Base-by-base conservation (phyloP, 2,329 filamentous ascomycete species). In the Hypomyces perniciosus region DNA sequence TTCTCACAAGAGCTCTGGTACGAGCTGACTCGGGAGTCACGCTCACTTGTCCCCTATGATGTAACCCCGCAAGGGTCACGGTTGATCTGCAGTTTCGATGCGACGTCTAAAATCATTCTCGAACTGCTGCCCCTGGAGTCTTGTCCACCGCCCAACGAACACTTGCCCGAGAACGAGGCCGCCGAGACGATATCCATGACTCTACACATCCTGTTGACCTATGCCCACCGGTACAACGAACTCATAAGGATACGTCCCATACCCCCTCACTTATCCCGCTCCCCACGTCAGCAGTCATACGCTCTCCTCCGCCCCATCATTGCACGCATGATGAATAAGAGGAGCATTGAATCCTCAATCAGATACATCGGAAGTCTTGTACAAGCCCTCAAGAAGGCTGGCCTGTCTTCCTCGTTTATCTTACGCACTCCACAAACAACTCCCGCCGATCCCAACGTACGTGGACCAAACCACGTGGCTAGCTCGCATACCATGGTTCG, bases 1-100 rank as follows among this genome's bases (percentile, higher is more conserved):
- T 90, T 88, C 60, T 83, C 88, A 29, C 85, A 91, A 62, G 93
- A 99, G 64, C 72, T 99, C 2, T 96, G 90, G 78, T 84, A 95
- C 59, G 93, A 99, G 68, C 75, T 97, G 53, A 84, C 85, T 47
- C 80, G 89, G 13, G 93, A 99, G 68, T 84, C 87, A 0, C 85
- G 90, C 12, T 77, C 78, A 0, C 73, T 96, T 26, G 77, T 85
- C 3, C 82, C 84, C 8, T 84, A 88, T 54, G 81, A 85, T 8
- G 84, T 96, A 9, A 78, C 77, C 28, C 78, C 84, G 10, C 76
- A 81, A 34, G 81, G 78, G 10, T 72, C 79, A 28, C 69, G 75
- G 3, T 74, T 90, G 39, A 72, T 74, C 8, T 81, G 83, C 59
- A 70, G 75, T 3, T 65, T 81, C 1, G 73, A 76, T n/a, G 61